Conservation (phyloP, 1,139 yeast species). For the Pneumocystis oryctolagi region DNA sequence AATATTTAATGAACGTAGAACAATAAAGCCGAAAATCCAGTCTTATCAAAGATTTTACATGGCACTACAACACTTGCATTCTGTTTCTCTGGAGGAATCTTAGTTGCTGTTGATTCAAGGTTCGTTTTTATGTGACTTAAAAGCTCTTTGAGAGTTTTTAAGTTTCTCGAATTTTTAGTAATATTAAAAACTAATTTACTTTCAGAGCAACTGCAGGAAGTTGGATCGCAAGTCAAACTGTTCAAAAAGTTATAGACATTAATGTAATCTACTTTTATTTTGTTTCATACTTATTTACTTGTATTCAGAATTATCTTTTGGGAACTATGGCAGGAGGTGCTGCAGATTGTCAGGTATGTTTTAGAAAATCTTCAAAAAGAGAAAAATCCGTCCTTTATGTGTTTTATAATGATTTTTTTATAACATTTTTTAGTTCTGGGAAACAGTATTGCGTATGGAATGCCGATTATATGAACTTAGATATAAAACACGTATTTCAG, state of each 20-base stretch:
- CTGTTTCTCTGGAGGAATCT: constrained; percentile 87
- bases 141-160: background rate
- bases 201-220: constrained; percentile 95
- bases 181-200: constrained; percentile 19
- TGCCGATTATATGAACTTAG: constrained; percentile 89
- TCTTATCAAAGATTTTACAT: constrained; percentile 90
- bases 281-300: background rate
- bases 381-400: background rate
- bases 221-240: constrained; percentile 97
- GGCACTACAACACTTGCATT: constrained; percentile 97
- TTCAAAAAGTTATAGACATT: constrained; percentile 90
- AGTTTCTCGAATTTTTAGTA: background rate
- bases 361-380: background rate
- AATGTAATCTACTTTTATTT: constrained; percentile 44
- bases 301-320: constrained; percentile 31
- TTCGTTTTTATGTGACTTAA: background rate
- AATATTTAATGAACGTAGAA: background rate
- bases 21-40: constrained; percentile 18
- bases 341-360: constrained; percentile 69
- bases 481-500: constrained; percentile 86
- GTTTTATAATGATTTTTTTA: background rate
- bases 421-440: constrained; percentile 48
- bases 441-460: constrained; percentile 94
- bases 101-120: constrained; percentile 21
- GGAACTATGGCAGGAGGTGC: constrained; percentile 99